These are phyloP conservation scores for Silene conica DNA, from an alignment of 148 eudicot genomes.

Conservation along the genomic window DNA sequence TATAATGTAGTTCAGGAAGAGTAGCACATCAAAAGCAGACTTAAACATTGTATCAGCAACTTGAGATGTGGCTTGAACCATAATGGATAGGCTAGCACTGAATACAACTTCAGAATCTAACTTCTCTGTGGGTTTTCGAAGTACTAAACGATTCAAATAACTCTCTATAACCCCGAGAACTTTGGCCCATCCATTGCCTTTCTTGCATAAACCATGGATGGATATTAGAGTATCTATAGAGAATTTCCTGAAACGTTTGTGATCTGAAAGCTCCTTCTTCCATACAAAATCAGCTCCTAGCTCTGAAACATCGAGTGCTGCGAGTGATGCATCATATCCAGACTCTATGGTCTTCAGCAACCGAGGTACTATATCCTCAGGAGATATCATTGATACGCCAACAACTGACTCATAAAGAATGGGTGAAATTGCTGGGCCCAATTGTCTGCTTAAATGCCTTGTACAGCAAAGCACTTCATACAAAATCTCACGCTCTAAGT, in stretches of 20 bases:
- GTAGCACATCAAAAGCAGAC: slow-evolving; percentile 70
- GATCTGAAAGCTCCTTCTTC: slow-evolving; percentile 65
- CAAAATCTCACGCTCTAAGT: slow-evolving; percentile 52
- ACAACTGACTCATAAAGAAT: slow-evolving; percentile 70
- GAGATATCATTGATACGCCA: slow-evolving; percentile 42
- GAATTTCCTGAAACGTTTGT: slow-evolving; percentile 72
- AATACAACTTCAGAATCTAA: slow-evolving; percentile 42
- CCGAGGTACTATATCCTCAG: slow-evolving; percentile 64
- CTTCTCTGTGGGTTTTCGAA: slow-evolving; percentile 49
- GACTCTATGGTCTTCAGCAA: slow-evolving; percentile 67
- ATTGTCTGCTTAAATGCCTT: slow-evolving; percentile 45
- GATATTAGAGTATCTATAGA: slow-evolving; percentile 63
- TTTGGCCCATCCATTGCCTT: slow-evolving; percentile 66
- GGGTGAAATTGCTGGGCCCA: slow-evolving; percentile 74
- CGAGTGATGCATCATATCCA: slow-evolving; percentile 51
- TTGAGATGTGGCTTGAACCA: slow-evolving; percentile 82
- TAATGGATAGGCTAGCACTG: slow-evolving; percentile 40
- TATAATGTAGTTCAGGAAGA: slow-evolving; percentile 69
- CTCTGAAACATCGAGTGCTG: slow-evolving; percentile 49
- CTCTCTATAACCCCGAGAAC: slow-evolving; percentile 66
- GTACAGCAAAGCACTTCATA: slow-evolving; percentile 67
- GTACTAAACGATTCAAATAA: slow-evolving; percentile 74
- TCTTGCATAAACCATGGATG: slow-evolving; percentile 52
- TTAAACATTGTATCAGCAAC: slow-evolving; percentile 81
- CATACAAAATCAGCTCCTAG: slow-evolving; percentile 66